These are phyloP conservation scores for Trypanosoma platydactyli DNA, from an alignment of 208 protist species.

Conservation along the genomic window DNA sequence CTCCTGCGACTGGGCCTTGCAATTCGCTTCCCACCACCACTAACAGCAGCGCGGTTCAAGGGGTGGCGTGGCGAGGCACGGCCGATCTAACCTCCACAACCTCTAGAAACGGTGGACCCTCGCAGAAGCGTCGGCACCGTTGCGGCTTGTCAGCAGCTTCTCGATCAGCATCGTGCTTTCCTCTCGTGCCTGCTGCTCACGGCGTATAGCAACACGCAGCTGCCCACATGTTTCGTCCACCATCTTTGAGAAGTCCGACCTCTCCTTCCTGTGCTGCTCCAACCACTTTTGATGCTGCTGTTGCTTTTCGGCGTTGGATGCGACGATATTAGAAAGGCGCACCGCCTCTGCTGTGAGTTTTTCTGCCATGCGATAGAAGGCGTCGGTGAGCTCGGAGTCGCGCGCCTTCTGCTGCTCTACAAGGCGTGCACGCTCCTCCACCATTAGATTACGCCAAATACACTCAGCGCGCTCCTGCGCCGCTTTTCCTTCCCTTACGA, in stretches of 20 bases:
- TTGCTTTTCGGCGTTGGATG: not conserved
- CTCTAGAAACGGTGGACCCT: slow-evolving; percentile 16
- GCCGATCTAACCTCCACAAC: slow-evolving; percentile 2
- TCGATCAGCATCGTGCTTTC: slow-evolving; percentile 22
- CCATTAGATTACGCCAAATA: slow-evolving; percentile 15
- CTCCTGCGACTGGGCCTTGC: too few species aligned
- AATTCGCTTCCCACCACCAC: too few species aligned
- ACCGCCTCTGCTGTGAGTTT: not conserved
- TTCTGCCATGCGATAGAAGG: slow-evolving; percentile 1
- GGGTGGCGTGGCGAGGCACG: not conserved
- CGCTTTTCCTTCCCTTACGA: not conserved
- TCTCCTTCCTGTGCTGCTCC: slow-evolving; percentile 4
- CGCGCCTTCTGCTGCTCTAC: not conserved
- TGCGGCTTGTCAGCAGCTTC: slow-evolving; percentile 15
- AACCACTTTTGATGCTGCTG: slow-evolving; percentile 9
- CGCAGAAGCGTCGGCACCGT: not conserved
- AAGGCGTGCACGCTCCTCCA: slow-evolving; percentile 12
- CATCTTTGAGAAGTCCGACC: slow-evolving; percentile 7
- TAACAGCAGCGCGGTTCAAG: too few species aligned
- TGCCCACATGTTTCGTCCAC: slow-evolving; percentile 22
- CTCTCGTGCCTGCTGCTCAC: slow-evolving; percentile 19
- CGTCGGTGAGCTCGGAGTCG: not conserved
- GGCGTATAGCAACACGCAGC: slow-evolving; percentile 9
- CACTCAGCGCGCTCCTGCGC: slow-evolving; percentile 3
- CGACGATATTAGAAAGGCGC: slow-evolving; percentile 9